These are phyloP conservation scores for Nicotiana benthamiana DNA, from an alignment of 257 asterid species.

Conservation along the genomic window DNA sequence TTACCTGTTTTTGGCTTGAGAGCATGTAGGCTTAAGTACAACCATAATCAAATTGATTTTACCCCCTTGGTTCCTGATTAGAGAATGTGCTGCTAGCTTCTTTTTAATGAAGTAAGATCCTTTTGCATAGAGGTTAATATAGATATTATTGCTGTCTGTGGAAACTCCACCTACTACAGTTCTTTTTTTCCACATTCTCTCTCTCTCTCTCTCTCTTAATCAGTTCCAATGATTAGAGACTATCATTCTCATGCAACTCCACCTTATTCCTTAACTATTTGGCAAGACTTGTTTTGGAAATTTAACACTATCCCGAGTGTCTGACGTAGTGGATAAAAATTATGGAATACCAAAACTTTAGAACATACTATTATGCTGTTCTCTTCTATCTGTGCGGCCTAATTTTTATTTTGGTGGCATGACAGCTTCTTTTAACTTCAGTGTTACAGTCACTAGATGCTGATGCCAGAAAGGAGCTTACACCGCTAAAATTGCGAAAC, in stretches of 20 bases:
- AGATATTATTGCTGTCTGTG: background rate
- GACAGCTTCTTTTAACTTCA: slow-evolving; percentile 39
- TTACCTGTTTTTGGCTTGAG: background rate
- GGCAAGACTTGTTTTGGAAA: background rate
- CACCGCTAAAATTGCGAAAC: slow-evolving; percentile 84
- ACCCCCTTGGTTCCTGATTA: background rate
- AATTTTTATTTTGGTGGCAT: slow-evolving; percentile 13
- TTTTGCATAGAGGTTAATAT: background rate
- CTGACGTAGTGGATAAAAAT: too few species aligned
- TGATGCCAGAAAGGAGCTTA: slow-evolving; percentile 86
- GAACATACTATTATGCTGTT: background rate
- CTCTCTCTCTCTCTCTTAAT: background rate
- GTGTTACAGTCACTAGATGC: slow-evolving; percentile 92
- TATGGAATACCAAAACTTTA: background rate
- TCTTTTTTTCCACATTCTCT: background rate
- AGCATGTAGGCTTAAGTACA: background rate
- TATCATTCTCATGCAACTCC: background rate
- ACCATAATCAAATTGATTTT: background rate
- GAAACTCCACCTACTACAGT: background rate
- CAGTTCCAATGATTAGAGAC: background rate
- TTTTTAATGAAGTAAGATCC: background rate
- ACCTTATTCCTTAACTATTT: background rate
- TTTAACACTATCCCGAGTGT: background rate
- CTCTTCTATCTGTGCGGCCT: background rate
- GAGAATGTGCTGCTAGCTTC: background rate